Base-by-base conservation (phyloP, 306 rosid genomes). In the cucumber (Cucumis sativus) region DNA sequence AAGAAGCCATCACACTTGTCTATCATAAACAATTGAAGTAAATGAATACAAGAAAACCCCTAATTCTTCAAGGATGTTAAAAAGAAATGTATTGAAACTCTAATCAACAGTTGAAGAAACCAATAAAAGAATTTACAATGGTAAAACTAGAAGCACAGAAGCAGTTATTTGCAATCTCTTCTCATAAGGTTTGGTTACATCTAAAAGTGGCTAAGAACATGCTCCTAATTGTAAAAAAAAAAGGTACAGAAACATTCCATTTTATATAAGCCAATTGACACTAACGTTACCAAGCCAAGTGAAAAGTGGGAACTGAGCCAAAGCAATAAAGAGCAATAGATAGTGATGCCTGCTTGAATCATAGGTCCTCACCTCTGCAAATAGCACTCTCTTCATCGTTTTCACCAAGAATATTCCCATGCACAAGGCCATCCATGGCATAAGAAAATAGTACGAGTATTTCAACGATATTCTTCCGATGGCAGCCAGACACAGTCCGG, bases 321-420 rank as follows among this genome's bases (percentile, higher is more conserved):
- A 81, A 72, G 90, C 99, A 66, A 92, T 88, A 56, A 95, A 88
- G 84, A 92, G 88, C 93, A 95, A 87, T 57, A 95, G 97, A 84
- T 92, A 92, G 85, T 95, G 99, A 45, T 92, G 96, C 86, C 72
- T 88, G 88, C 91, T 90, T 5, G 99, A 92, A 86, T 95, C 97
- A 75, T 87, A 92, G 77, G 88, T 92, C 83, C 97, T 88, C 80
- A 91, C 92, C 85, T 91, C 97, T 0, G 97, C 97, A 66, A 95
- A 92, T 54, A 95, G 93, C 54, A 92, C 98, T 78, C 99, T 86
- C 80, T 95, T 92, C 96, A 92, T 88, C 9, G 97, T 92, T 87
- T 95, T 95, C 88, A 95, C 99, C 86, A 95, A 86, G 81, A 95
- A 95, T 11, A 89, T 68, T 87, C 97, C 99, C 97, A 92, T 95